These are phyloP conservation scores for Podospora pseudopauciseta DNA, from an alignment of 495 filamentous ascomycete species.

Conservation along the genomic window DNA sequence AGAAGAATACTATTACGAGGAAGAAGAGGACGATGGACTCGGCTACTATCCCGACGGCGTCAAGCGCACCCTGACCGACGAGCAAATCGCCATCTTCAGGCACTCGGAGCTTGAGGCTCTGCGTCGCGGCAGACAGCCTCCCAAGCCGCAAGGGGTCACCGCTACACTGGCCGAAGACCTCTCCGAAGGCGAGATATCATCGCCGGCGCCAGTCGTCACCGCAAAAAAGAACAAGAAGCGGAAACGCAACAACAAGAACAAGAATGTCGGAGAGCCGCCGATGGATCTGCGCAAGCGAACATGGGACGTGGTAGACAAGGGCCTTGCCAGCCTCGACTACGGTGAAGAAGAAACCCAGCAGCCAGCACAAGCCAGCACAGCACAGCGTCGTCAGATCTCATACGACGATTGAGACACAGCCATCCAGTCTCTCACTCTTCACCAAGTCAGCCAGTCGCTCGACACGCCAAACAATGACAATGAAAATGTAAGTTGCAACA, in stretches of 20 bases:
- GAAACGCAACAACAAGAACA: conserved; percentile 34
- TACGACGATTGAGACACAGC: conserved; percentile 45
- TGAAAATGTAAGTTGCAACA: conserved; percentile 16
- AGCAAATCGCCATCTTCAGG: conserved; percentile 85
- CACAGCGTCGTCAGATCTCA: conserved; percentile 45
- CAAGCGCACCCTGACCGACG: conserved; percentile 88
- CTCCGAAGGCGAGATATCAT: conserved; percentile 32
- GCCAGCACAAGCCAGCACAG: conserved; percentile 21
- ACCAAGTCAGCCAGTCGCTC: background rate
- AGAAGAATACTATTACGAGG: conserved; percentile 36
- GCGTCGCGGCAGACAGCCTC: conserved; percentile 45
- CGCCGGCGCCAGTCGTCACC: conserved; percentile 30
- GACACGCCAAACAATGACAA: background rate
- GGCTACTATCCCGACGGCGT: conserved; percentile 88
- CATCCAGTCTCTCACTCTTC: background rate
- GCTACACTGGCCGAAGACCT: conserved; percentile 16
- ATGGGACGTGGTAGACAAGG: conserved; percentile 54
- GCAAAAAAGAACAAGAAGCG: conserved; percentile 33
- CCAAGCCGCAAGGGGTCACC: conserved; percentile 20
- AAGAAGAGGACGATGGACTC: conserved; percentile 61
- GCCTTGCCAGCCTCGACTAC: conserved; percentile 51
- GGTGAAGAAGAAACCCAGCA: conserved; percentile 38
- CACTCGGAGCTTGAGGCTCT: conserved; percentile 81
- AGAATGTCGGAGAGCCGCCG: conserved; percentile 37
- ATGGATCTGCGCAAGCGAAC: conserved; percentile 57